phyloP scores from a whole-genome alignment of 2,329 filamentous ascomycete species.

The Magnaporthiopsis rhizophila region DNA sequence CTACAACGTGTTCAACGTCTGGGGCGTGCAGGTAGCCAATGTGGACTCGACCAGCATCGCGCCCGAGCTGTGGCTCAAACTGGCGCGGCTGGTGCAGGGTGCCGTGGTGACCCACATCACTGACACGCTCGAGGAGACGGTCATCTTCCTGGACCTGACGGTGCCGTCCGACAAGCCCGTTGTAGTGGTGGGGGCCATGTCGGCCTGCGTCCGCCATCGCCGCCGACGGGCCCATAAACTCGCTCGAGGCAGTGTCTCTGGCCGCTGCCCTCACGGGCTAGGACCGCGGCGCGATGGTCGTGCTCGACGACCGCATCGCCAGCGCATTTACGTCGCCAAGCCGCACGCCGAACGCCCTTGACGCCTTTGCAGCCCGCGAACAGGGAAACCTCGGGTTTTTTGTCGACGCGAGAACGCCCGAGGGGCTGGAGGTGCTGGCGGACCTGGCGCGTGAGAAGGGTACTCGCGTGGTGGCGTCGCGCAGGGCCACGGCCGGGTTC shows the following conservation, averaged over 20 bases:
- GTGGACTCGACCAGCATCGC: conserved; percentile 40
- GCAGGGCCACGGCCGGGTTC: conserved; percentile 42
- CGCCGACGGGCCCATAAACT: conserved; percentile 52
- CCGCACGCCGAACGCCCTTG: conserved; percentile 55
- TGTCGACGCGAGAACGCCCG: conserved; percentile 28
- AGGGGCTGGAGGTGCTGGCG: conserved; percentile 31
- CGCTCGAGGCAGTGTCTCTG: conserved; percentile 51
- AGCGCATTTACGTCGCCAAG: conserved; percentile 51
- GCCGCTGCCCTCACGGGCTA: conserved; percentile 36
- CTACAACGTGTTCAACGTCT: conserved; percentile 44
- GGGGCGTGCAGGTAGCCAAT: conserved; percentile 43
- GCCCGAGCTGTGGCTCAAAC: conserved; percentile 35
- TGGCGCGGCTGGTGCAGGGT: conserved; percentile 43
- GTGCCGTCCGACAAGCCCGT: conserved; percentile 50
- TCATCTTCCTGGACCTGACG: conserved; percentile 54
- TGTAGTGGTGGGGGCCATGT: conserved; percentile 54
- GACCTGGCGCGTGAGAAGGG: conserved; percentile 34
- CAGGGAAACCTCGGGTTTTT: conserved; percentile 48
- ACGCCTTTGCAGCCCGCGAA: conserved; percentile 53
- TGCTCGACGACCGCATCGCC: conserved; percentile 54
- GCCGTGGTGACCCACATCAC: conserved; percentile 58
- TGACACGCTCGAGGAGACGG: conserved; percentile 56
- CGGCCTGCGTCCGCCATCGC: conserved; percentile 53
- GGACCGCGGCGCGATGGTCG: conserved; percentile 49
- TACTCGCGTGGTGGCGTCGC: conserved; percentile 42